phyloP scores from a whole-genome alignment of 768 basidiomycete genomes.

The Dendrothele bispora region DNA sequence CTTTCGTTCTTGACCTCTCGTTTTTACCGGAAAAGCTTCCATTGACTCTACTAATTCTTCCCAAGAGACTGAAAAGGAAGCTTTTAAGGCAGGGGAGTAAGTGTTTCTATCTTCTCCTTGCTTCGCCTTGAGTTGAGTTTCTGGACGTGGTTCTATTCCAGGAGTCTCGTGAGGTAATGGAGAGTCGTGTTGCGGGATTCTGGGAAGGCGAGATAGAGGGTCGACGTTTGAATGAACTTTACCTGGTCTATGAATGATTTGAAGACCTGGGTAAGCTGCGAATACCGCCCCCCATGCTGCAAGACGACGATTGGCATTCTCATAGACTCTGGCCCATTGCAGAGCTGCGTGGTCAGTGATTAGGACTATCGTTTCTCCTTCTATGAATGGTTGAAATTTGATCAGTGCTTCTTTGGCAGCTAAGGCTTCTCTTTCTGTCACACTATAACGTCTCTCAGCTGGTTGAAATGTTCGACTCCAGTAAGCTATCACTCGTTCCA shows the following conservation, averaged over 20 bases:
- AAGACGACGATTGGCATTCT: constrained; percentile 19
- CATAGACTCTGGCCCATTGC: constrained; percentile 13
- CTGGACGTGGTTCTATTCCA: not conserved
- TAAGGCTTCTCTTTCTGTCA: constrained; percentile 26
- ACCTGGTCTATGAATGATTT: not conserved
- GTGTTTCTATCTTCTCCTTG: not conserved
- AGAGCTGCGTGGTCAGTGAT: constrained; percentile 17
- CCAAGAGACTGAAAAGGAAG: not conserved
- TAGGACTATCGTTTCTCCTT: constrained; percentile 20
- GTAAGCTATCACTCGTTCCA: constrained; percentile 25
- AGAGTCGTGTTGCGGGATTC: no score
- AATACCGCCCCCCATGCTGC: constrained; percentile 26
- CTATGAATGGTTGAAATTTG: constrained; percentile 25
- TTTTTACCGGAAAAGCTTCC: no score
- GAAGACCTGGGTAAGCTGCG: constrained; percentile 19
- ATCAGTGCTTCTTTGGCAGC: no score
- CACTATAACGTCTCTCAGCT: constrained; percentile 22
- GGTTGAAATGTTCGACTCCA: constrained; percentile 21
- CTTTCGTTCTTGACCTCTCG: no score
- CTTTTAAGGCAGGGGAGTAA: not conserved
- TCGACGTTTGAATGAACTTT: constrained; percentile 3
- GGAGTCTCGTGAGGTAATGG: not conserved
- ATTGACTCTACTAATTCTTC: not conserved
- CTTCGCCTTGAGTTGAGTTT: not conserved
- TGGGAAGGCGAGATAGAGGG: not conserved